Evolutionary conservation across 2,329 filamentous ascomycete genomes (phyloP).

Genomic region (Diplodia intermedia): DNA sequence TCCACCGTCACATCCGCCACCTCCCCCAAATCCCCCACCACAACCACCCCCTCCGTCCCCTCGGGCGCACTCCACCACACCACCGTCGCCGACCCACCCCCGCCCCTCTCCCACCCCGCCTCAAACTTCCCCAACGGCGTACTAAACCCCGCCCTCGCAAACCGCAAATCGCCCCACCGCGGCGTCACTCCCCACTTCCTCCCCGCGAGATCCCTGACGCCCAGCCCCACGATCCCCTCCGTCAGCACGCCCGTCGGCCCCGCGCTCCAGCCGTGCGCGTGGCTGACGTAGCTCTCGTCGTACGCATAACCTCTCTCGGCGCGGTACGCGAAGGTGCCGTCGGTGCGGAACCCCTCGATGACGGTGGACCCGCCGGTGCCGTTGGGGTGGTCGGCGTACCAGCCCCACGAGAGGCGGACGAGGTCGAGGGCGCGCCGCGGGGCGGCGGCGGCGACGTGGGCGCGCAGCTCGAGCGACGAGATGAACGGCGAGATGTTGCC

Average conservation of each 20-base stretch:
- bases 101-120: constrained; percentile 42
- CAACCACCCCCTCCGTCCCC: constrained; percentile 3
- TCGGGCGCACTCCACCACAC: constrained; percentile 37
- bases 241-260: constrained; percentile 44
- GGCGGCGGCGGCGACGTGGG: constrained; percentile 58
- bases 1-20: neutral
- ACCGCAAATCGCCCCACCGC: constrained; percentile 52
- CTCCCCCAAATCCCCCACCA: neutral
- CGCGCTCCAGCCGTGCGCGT: constrained; percentile 54
- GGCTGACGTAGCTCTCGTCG: constrained; percentile 51
- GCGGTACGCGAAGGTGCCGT: constrained; percentile 66
- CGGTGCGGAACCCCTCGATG: constrained; percentile 64
- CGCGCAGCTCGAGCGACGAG: constrained; percentile 65
- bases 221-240: constrained; percentile 55
- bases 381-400: constrained; percentile 64
- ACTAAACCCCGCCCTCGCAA: constrained; percentile 55
- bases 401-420: constrained; percentile 65
- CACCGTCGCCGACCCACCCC: constrained; percentile 22
- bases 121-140: constrained; percentile 55
- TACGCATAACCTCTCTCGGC: constrained; percentile 59
- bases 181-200: constrained; percentile 54
- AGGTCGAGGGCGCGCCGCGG: constrained; percentile 62
- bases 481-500: constrained; percentile 66
- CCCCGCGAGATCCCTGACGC: constrained; percentile 50
- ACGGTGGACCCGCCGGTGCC: constrained; percentile 65